A percentile compares a stretch with the other conserved stretches of the same genome.
These are phyloP conservation scores for Trypanosoma vivax DNA, from an alignment of 208 protist genomes.

Conservation along the genomic window DNA sequence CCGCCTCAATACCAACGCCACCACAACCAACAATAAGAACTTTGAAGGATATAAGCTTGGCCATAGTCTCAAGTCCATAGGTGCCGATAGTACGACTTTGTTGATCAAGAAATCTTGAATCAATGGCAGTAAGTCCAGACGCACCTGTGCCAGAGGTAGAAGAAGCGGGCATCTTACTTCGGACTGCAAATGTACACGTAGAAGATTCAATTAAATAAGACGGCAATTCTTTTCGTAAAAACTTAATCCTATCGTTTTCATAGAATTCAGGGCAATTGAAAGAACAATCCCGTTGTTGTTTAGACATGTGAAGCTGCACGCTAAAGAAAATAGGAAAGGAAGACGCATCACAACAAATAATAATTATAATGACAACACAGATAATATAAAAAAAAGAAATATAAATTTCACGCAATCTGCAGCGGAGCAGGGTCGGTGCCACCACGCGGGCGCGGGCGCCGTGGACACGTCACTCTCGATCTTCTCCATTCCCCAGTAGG, in stretches of 20 bases:
- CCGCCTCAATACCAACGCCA: slow-evolving; percentile 86
- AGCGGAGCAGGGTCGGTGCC: slow-evolving; percentile 5
- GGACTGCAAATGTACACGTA: background rate
- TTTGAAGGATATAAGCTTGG: slow-evolving; percentile 84
- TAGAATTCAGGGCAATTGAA: slow-evolving; percentile 10
- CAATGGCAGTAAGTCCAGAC: slow-evolving; percentile 27
- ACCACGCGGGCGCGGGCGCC: background rate
- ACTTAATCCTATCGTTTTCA: slow-evolving; percentile 7
- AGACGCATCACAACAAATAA: slow-evolving; percentile 1
- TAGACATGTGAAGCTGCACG: slow-evolving; percentile 8
- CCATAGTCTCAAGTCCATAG: slow-evolving; percentile 89
- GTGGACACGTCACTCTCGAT: background rate
- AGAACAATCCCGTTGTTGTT: background rate
- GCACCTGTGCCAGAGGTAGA: background rate
- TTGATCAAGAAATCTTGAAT: slow-evolving; percentile 84
- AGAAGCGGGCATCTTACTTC: background rate
- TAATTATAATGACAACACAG: slow-evolving; percentile 4
- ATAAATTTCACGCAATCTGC: background rate
- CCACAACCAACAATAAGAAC: slow-evolving; percentile 89
- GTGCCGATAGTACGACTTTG: slow-evolving; percentile 91
- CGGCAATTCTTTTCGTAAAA: background rate
- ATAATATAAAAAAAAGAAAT: slow-evolving; percentile 8
- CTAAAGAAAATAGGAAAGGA: slow-evolving; percentile 3
- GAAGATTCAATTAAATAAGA: background rate
- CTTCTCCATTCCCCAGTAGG: slow-evolving; percentile 28